Evolutionary conservation across 75 land plant genomes (phyloP).

Genomic region (Adiantum capillusveneris): DNA sequence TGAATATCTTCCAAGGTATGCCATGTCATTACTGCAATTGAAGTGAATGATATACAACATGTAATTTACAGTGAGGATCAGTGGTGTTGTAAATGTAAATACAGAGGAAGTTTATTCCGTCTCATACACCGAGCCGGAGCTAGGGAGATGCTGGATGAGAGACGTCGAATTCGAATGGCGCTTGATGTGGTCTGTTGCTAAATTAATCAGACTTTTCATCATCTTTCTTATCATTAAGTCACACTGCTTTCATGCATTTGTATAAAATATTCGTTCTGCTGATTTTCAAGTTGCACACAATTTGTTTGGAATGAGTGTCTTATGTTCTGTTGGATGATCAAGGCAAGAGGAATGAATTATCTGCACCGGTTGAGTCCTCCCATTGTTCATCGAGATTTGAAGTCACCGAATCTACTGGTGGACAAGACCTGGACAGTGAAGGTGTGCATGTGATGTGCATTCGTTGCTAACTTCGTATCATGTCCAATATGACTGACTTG

Average conservation of each 20-base stretch:
- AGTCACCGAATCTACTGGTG: constrained; percentile 90
- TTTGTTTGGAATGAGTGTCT: not conserved
- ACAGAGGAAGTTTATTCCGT: constrained; percentile 78
- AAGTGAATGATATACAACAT: too few relatives aligned
- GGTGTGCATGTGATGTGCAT: constrained; percentile 31
- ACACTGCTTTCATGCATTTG: not conserved
- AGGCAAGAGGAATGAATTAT: constrained; percentile 97
- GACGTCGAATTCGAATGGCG: constrained; percentile 77
- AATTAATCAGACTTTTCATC: too few relatives aligned
- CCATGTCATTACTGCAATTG: too few relatives aligned
- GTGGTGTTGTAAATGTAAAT: constrained; percentile 13
- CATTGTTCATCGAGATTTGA: constrained; percentile 87
- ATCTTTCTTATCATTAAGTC: constrained; percentile 2
- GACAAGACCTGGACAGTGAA: constrained; percentile 83
- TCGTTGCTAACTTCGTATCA: too few relatives aligned
- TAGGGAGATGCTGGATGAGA: constrained; percentile 64
- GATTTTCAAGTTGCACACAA: too few relatives aligned
- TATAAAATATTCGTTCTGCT: not conserved
- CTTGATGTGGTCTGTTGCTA: constrained; percentile 71
- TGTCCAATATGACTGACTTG: too few relatives aligned
- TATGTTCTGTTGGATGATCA: not conserved
- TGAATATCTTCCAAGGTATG: constrained; percentile 81
- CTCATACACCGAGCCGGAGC: constrained; percentile 63
- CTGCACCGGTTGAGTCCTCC: constrained; percentile 80
- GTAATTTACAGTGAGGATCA: too few relatives aligned